Evolutionary conservation across 2,329 filamentous ascomycete genomes (phyloP).

Genomic region (Claviceps spartinae): DNA sequence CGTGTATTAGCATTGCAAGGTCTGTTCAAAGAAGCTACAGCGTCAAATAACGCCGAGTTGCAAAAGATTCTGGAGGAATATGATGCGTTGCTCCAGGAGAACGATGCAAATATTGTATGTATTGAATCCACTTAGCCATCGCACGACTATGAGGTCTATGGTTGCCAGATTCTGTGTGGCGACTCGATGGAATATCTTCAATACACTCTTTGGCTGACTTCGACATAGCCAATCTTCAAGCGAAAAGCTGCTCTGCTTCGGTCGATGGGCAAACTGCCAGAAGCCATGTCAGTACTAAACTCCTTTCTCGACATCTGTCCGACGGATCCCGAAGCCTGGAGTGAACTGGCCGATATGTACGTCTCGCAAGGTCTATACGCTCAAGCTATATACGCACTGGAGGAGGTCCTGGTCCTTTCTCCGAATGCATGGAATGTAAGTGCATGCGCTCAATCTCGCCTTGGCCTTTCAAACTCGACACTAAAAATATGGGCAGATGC

Average conservation of each 20-base stretch:
- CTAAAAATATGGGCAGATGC: conserved; percentile 44
- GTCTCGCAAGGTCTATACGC: conserved; percentile 61
- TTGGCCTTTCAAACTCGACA: background rate
- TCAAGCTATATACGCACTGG: conserved; percentile 77
- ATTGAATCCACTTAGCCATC: background rate
- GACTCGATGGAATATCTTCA: no score
- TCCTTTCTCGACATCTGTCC: conserved; percentile 70
- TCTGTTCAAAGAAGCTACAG: conserved; percentile 71
- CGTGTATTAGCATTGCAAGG: conserved; percentile 73
- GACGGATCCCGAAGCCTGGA: conserved; percentile 87
- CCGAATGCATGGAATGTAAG: conserved; percentile 94
- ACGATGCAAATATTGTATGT: conserved; percentile 67
- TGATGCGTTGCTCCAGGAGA: conserved; percentile 56
- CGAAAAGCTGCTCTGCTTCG: conserved; percentile 67
- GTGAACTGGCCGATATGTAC: conserved; percentile 82
- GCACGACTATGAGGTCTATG: no score
- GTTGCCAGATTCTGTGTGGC: no score
- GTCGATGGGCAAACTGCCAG: conserved; percentile 53
- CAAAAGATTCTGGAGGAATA: conserved; percentile 64
- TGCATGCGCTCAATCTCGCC: background rate
- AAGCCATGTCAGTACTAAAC: conserved; percentile 63
- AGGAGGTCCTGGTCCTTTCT: conserved; percentile 75
- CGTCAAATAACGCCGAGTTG: conserved; percentile 50
- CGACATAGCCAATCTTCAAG: conserved; percentile 65
- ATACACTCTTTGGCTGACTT: conserved; percentile 10